Conservation (phyloP, 2,329 filamentous ascomycete genomes). For the Neonectria hederae region DNA sequence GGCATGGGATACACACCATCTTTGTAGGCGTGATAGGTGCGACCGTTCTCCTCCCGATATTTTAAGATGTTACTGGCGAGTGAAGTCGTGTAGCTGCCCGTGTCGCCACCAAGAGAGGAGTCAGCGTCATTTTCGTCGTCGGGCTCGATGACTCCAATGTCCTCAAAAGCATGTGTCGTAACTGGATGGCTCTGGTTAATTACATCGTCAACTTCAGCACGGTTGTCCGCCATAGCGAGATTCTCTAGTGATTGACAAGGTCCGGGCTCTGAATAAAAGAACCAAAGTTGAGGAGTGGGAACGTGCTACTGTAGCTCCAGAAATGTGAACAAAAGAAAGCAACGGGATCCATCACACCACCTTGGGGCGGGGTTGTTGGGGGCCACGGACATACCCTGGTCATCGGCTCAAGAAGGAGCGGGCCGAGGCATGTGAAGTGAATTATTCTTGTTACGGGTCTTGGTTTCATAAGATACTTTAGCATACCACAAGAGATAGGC, state of each 20-base stretch:
- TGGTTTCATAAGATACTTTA: too few species aligned
- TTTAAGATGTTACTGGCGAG: constrained; percentile 31
- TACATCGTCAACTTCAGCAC: neutral
- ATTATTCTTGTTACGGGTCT: too few species aligned
- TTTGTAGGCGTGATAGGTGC: constrained; percentile 42
- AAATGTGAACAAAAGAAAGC: neutral
- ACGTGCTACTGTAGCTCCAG: neutral
- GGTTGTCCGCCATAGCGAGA: neutral
- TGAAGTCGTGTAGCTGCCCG: constrained; percentile 29
- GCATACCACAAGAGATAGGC: too few species aligned
- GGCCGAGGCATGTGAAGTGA: too few species aligned
- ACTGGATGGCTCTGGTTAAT: neutral
- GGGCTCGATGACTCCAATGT: neutral
- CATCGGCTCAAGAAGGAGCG: too few species aligned
- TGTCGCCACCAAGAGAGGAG: neutral
- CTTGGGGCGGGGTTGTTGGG: neutral
- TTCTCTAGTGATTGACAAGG: neutral
- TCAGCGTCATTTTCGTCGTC: neutral
- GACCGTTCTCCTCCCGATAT: constrained; percentile 39
- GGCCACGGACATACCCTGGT: too few species aligned
- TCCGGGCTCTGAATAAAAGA: neutral
- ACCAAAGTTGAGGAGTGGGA: neutral
- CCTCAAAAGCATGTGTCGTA: neutral
- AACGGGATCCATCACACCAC: neutral
- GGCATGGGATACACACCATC: constrained; percentile 30